These are phyloP conservation scores for Fusarium torulosum DNA, from an alignment of 2,329 filamentous ascomycete genomes.

Conservation along the genomic window DNA sequence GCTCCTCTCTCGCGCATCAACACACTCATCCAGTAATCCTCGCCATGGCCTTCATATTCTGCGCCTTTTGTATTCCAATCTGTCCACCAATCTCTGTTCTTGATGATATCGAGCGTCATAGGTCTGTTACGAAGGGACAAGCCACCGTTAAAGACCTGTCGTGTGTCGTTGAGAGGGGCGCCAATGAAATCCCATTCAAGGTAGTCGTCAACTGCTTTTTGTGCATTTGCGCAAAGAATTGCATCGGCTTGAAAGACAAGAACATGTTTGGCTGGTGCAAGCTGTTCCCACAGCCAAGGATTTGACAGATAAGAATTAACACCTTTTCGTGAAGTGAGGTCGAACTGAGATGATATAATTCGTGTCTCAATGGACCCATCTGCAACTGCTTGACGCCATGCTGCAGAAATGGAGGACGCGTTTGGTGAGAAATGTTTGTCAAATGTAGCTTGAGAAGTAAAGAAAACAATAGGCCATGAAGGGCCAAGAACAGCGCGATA, in stretches of 20 bases:
- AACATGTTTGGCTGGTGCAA: slow-evolving; percentile 22
- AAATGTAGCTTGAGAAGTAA: slow-evolving; percentile 2
- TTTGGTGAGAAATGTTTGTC: background rate
- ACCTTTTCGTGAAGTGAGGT: slow-evolving; percentile 1
- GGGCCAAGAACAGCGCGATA: slow-evolving; percentile 13
- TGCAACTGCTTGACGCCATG: background rate
- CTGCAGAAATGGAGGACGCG: background rate
- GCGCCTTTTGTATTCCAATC: slow-evolving; percentile 13
- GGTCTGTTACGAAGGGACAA: background rate
- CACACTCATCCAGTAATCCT: slow-evolving; percentile 24
- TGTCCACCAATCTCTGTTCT: slow-evolving; percentile 9
- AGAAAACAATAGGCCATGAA: slow-evolving; percentile 22
- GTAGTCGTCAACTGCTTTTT: slow-evolving; percentile 9
- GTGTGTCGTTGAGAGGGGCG: background rate
- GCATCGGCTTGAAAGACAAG: slow-evolving; percentile 23
- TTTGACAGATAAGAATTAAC: slow-evolving; percentile 9
- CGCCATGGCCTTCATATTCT: slow-evolving; percentile 18
- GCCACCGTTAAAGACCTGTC: background rate
- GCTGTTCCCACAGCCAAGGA: slow-evolving; percentile 20
- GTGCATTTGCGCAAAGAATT: slow-evolving; percentile 21
- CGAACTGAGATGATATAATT: background rate
- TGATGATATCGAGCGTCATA: background rate
- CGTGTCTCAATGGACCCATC: background rate
- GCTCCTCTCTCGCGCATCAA: slow-evolving; percentile 16
- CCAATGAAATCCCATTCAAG: slow-evolving; percentile 19